Base-by-base conservation (phyloP, 139 green algal genomes). In the Chlamydomonas eustigma region DNA sequence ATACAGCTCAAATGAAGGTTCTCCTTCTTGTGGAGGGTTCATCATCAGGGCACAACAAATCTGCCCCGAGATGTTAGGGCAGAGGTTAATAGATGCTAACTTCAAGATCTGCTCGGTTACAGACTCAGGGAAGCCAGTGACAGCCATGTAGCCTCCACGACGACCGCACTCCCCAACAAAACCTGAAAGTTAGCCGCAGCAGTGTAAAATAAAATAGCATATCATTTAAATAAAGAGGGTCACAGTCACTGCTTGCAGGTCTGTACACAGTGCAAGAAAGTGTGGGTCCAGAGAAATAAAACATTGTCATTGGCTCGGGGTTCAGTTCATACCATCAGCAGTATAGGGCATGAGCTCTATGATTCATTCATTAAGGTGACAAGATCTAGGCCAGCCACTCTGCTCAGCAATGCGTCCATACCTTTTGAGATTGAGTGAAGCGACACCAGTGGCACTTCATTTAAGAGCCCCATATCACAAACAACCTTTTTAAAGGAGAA, bases 341-440 rank as follows among this genome's bases (percentile, higher is more conserved):
- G n/a, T n/a, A n/a, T n/a, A n/a, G n/a, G n/a, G n/a, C n/a, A n/a
- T n/a, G n/a, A n/a, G n/a, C n/a, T n/a, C n/a, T n/a, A n/a, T n/a
- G n/a, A n/a, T n/a, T n/a, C n/a, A n/a, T n/a, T n/a, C n/a, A n/a
- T n/a, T n/a, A n/a, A n/a, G n/a, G n/a, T n/a, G n/a, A n/a, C n/a
- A n/a, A n/a, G n/a, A n/a, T n/a, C n/a, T n/a, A n/a, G n/a, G n/a
- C n/a, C n/a, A n/a, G n/a, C n/a, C n/a, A n/a, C n/a, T n/a, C n/a
- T n/a, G n/a, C n/a, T n/a, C n/a, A n/a, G n/a, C n/a, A n/a, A 63
- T 63, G 50, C 50, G 22, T 24, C 24, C 50, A 18, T 24, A 70
- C 93, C 85, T 58, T 98, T 98, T 58, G 81, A 92, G 44, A 93
- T 95, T 39, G 87, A 93, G 81, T 98, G 92, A 64, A 98, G 86